These are phyloP conservation scores for Arachis stenosperma DNA, from an alignment of 306 rosid genomes.

Conservation along the genomic window DNA sequence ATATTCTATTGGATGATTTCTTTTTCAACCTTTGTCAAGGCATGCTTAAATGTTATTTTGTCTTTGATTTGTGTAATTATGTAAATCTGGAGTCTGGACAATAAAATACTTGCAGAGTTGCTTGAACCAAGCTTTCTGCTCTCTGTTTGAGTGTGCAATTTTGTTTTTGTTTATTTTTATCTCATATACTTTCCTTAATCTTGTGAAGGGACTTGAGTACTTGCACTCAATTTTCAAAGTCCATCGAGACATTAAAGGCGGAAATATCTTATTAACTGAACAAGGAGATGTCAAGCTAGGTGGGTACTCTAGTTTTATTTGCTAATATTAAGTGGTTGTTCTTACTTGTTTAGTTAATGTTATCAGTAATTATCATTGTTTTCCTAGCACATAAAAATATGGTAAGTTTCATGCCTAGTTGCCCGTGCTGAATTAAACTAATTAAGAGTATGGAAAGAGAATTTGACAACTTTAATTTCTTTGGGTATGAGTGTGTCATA, in stretches of 20 bases:
- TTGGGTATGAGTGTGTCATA: not conserved
- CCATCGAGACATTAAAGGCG: slow-evolving; percentile 98
- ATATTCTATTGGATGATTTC: slow-evolving; percentile 28
- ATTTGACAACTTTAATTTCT: slow-evolving; percentile 7
- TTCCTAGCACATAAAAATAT: not conserved
- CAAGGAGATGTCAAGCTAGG: slow-evolving; percentile 99
- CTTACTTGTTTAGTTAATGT: slow-evolving; percentile 17
- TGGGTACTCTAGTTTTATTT: slow-evolving; percentile 51
- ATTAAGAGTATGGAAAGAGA: slow-evolving; percentile 19
- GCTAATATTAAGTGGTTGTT: slow-evolving; percentile 7
- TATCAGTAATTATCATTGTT: slow-evolving; percentile 27
- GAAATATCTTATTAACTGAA: slow-evolving; percentile 94
- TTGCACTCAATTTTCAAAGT: slow-evolving; percentile 98
- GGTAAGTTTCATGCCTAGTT: slow-evolving; percentile 3
- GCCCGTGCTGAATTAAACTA: slow-evolving; percentile 2
- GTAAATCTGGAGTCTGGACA: slow-evolving; percentile 19
- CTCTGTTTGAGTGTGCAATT: not conserved
- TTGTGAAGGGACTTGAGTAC: slow-evolving; percentile 85
- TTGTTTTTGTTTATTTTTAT: slow-evolving; percentile 7
- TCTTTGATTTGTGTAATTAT: slow-evolving; percentile 26
- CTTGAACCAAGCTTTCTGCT: slow-evolving; percentile 34
- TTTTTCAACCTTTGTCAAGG: slow-evolving; percentile 30
- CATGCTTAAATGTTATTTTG: slow-evolving; percentile 19
- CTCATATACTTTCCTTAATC: slow-evolving; percentile 28
- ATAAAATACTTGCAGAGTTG: not conserved